Percentiles rank a stretch among this genome's conserved stretches.
Evolutionary conservation across 768 basidiomycete species (phyloP).

Genomic region (Calvatia gigantea): DNA sequence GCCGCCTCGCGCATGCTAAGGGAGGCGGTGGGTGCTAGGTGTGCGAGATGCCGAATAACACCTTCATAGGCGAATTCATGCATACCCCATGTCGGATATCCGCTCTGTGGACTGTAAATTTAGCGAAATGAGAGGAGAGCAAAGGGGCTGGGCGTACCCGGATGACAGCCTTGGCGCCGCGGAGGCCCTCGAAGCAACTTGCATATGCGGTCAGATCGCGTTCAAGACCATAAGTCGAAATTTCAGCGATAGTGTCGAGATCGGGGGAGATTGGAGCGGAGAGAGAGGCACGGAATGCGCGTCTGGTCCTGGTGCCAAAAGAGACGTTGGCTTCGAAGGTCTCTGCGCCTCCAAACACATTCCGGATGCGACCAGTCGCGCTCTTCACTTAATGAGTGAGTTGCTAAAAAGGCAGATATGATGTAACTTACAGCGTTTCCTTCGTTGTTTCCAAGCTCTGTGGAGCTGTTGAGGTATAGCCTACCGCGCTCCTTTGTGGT

Average conservation of each 20-base stretch:
- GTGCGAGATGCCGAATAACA: conserved; percentile 70
- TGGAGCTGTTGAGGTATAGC: conserved; percentile 76
- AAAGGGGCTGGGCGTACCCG: conserved; percentile 63
- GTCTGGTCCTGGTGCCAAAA: conserved; percentile 83
- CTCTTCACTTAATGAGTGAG: conserved; percentile 35
- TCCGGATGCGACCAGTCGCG: conserved; percentile 76
- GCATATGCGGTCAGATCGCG: conserved; percentile 80
- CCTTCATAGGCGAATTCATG: conserved; percentile 89
- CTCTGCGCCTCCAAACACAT: conserved; percentile 91
- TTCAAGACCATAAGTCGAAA: conserved; percentile 71
- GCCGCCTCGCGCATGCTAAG: conserved; percentile 86
- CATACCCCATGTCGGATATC: conserved; percentile 34
- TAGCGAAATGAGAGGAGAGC: background rate
- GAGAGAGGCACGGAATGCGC: conserved; percentile 72
- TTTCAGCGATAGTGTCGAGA: conserved; percentile 66
- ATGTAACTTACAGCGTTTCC: conserved; percentile 75
- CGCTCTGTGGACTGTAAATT: conserved; percentile 28
- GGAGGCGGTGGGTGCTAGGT: conserved; percentile 72
- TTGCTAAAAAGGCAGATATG: background rate
- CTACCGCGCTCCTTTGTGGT: conserved; percentile 72
- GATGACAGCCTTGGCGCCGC: conserved; percentile 63
- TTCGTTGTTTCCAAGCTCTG: conserved; percentile 91
- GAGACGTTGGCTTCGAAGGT: conserved; percentile 79
- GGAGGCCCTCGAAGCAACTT: conserved; percentile 60
- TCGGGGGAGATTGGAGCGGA: conserved; percentile 56